These are phyloP conservation scores for Pilatotrama ljubarskyi DNA, from an alignment of 768 basidiomycete genomes.

Conservation along the genomic window DNA sequence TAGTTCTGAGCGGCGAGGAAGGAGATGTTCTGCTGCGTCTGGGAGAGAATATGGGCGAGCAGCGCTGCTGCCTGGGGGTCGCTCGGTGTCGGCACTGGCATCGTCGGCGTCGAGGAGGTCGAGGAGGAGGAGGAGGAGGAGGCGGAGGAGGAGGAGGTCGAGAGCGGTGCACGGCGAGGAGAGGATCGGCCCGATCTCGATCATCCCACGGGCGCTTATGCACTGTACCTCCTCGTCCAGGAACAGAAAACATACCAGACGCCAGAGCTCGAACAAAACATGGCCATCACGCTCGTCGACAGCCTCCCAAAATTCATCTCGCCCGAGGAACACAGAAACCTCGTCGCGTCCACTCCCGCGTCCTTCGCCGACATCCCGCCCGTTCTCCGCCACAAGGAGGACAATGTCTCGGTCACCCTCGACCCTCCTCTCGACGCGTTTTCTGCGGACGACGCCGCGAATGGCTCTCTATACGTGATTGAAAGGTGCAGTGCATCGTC, in stretches of 20 bases:
- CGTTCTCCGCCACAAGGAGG: slow-evolving; percentile 71
- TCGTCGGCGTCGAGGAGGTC: slow-evolving; percentile 1
- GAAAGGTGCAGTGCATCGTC: slow-evolving; percentile 62
- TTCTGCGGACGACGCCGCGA: slow-evolving; percentile 45
- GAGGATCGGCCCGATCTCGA: slow-evolving; percentile 1
- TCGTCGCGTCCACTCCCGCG: slow-evolving; percentile 78
- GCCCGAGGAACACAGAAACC: slow-evolving; percentile 63
- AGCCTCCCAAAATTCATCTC: slow-evolving; percentile 48
- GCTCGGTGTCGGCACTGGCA: slow-evolving; percentile 20
- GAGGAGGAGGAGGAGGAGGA: neutral
- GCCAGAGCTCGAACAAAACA: neutral
- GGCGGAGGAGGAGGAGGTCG: neutral
- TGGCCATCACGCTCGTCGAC: slow-evolving; percentile 36
- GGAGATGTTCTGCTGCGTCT: slow-evolving; percentile 47
- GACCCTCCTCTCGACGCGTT: slow-evolving; percentile 71
- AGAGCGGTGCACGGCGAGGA: neutral
- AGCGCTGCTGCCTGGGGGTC: slow-evolving; percentile 43
- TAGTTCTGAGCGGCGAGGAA: slow-evolving; percentile 46
- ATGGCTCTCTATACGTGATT: slow-evolving; percentile 79
- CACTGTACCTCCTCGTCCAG: neutral
- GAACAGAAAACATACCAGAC: neutral
- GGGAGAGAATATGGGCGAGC: slow-evolving; percentile 53
- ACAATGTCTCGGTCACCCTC: slow-evolving; percentile 65
- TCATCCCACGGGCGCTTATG: neutral
- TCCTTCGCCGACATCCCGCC: slow-evolving; percentile 88